Base-by-base conservation (phyloP, 768 basidiomycete genomes). In the Boletales sp. region DNA sequence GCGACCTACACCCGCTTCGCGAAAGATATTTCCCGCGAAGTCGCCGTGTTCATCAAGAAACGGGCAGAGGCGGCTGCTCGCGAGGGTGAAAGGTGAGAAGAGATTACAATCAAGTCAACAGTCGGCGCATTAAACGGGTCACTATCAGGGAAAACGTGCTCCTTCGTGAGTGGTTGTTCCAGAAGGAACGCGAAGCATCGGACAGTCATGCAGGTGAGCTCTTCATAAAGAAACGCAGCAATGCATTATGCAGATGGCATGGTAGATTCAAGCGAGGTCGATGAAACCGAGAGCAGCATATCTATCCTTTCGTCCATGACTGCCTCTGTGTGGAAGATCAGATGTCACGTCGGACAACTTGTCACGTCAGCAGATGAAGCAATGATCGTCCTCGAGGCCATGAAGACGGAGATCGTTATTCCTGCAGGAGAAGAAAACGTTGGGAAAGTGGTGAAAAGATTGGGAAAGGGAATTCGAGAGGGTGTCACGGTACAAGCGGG, bases 361-460 rank as follows among this genome's bases (percentile, higher is more conserved):
- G 70, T 84, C 38, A 42, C 60, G 4, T 67, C 74, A 1, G 66
- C 68, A 3, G 72, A 75, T 12, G 67, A 76, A 5, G 69, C 77
- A 4, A 57, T 83, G 34, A 42, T 80, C 31, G 70, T 81, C 17
- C 70, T 85, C 12, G 81, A 83, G 62, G 80, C 83, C 1, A 85
- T 84, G 84, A 85, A 86, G 65, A 82, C 78, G 0, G 81, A 82
- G 57, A 75, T 84, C 39, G 69, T 73, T 13, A 58, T 85, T 14
- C 62, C 62, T 44, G 76, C 78, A 0, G 74, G 77, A 0, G 71
- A 75, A 15, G 67, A 65, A 9, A 72, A 74, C 44, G 58, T 80
- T 2, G 80, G 80, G 2, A 77, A 66, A 21, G 69, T 44, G 14
- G 70, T 83, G 0, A 59, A 52, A 31, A 67, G 67, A 0, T 58